Percentiles rank a stretch among this genome's conserved stretches.
Conservation (phyloP, 1,284 basidiomycete species). For the Flammula alnicola region DNA sequence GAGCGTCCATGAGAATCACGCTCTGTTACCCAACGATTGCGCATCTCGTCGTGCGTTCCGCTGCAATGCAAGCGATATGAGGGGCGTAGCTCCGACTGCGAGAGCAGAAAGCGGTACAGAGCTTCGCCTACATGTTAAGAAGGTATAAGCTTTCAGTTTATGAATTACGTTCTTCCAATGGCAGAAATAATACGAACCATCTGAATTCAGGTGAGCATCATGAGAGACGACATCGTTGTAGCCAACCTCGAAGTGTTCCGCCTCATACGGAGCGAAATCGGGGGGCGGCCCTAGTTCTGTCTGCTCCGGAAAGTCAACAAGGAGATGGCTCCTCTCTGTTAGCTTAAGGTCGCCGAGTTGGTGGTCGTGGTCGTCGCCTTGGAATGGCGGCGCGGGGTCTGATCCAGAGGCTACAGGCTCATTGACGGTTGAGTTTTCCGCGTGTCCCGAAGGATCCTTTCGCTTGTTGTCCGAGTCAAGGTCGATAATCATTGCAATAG, state of each 20-base stretch:
- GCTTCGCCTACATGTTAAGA: constrained; percentile 57
- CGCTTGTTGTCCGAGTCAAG: neutral
- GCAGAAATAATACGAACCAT: constrained; percentile 52
- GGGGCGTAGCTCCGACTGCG: constrained; percentile 55
- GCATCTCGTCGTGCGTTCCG: constrained; percentile 64
- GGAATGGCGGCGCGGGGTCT: constrained; percentile 4
- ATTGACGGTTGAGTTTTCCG: neutral
- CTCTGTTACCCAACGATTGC: constrained; percentile 50
- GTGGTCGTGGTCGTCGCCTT: neutral
- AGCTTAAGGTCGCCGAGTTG: neutral
- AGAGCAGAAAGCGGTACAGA: constrained; percentile 71
- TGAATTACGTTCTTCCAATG: neutral
- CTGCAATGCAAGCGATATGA: constrained; percentile 52
- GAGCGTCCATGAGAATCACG: constrained; percentile 40
- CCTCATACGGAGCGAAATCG: constrained; percentile 63
- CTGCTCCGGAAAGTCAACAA: neutral
- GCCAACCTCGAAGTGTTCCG: constrained; percentile 58
- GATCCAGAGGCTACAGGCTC: constrained; percentile 1
- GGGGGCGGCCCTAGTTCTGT: constrained; percentile 48
- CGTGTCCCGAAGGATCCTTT: neutral
- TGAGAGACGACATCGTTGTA: constrained; percentile 65
- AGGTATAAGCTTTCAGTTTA: neutral
- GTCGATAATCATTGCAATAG: constrained; percentile 10
- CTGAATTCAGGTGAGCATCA: constrained; percentile 71
- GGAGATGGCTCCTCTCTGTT: constrained; percentile 1